phyloP scores from a whole-genome alignment of 108 stramenopile genomes.

The Bacterosira constricta region DNA sequence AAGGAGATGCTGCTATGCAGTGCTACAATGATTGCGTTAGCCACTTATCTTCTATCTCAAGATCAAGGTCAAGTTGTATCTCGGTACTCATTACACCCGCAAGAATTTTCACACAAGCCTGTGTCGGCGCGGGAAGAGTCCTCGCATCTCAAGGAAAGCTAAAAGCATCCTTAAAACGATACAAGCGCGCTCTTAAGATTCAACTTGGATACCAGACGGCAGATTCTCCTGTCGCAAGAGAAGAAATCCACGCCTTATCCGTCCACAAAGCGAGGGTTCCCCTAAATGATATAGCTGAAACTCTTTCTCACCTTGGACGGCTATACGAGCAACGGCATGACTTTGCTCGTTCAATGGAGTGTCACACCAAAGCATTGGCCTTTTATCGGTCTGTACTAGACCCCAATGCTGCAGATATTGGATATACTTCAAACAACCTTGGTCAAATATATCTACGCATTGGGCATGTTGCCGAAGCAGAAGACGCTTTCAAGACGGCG shows the following conservation, averaged over 20 bases:
- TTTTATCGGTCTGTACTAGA: not conserved
- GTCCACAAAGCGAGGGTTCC: slow-evolving; percentile 8
- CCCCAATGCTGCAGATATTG: slow-evolving; percentile 9
- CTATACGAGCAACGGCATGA: slow-evolving; percentile 4
- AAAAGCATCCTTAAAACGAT: not conserved
- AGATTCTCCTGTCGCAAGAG: not conserved
- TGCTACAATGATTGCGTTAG: slow-evolving; percentile 18
- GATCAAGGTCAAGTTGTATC: too few relatives aligned
- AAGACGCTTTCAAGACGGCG: not conserved
- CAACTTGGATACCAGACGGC: slow-evolving; percentile 2
- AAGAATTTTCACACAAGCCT: slow-evolving; percentile 15
- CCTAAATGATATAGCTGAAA: slow-evolving; percentile 12
- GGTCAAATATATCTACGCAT: slow-evolving; percentile 6
- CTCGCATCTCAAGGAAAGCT: slow-evolving; percentile 17
- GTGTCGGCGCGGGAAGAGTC: slow-evolving; percentile 22
- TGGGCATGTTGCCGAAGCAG: not conserved
- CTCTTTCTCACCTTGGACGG: slow-evolving; percentile 5
- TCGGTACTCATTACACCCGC: too few relatives aligned
- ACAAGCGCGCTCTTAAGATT: slow-evolving; percentile 13
- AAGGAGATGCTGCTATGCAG: slow-evolving; percentile 2
- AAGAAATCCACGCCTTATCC: slow-evolving; percentile 2
- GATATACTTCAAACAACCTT: not conserved
- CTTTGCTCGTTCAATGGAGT: not conserved
- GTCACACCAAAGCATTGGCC: not conserved
- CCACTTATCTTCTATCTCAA: slow-evolving; percentile 8